Percentiles rank a stretch among this genome's conserved stretches.
Conservation (phyloP, 208 protist genomes). For the Porcisia hertigi region DNA sequence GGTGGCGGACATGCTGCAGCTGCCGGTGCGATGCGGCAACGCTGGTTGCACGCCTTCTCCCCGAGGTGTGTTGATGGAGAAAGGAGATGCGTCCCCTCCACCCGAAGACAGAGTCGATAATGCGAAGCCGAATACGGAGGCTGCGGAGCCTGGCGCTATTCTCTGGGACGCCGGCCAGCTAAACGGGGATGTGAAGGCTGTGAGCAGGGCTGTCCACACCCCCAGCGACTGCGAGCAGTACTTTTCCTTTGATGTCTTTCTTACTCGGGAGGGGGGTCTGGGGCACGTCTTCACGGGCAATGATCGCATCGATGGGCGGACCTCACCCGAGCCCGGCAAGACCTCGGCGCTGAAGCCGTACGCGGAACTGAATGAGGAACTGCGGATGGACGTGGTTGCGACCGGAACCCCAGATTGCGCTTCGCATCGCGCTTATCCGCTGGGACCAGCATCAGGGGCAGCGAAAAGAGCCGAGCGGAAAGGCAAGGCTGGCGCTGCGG, state of each 20-base stretch:
- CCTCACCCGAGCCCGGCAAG: background rate
- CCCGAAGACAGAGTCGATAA: no score
- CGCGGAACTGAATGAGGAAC: background rate
- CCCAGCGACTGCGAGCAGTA: background rate
- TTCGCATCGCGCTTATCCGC: no score
- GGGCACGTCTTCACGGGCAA: background rate
- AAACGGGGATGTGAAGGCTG: background rate
- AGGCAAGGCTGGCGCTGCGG: background rate
- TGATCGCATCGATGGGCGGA: background rate
- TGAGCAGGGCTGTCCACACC: background rate
- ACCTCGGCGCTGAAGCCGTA: background rate
- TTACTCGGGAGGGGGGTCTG: background rate
- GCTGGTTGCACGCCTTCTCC: no score
- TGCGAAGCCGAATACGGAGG: background rate
- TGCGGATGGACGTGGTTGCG: background rate
- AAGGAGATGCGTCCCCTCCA: no score
- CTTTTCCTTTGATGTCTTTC: background rate
- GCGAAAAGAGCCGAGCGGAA: background rate
- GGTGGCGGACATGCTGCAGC: slow-evolving; percentile 10
- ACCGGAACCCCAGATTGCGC: background rate
- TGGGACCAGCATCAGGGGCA: background rate
- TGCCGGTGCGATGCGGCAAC: slow-evolving; percentile 3
- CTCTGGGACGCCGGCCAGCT: background rate
- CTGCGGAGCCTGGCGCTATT: background rate
- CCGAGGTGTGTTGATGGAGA: no score